These are phyloP conservation scores for Digitaria exilis DNA, from an alignment of 202 grass and related monocot species.

Conservation along the genomic window DNA sequence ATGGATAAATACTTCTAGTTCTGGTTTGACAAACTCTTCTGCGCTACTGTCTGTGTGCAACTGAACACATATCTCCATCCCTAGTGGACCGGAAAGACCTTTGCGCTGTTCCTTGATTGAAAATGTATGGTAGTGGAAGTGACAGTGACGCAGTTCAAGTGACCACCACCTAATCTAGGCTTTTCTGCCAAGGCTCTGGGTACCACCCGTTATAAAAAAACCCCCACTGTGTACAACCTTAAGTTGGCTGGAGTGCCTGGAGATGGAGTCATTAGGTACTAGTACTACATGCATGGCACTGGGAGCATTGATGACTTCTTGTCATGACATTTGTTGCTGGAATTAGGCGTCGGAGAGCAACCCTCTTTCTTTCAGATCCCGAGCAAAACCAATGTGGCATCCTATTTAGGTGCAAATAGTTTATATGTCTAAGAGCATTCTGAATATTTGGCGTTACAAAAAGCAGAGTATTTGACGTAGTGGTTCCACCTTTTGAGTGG, in stretches of 20 bases:
- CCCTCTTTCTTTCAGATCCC: too few species aligned
- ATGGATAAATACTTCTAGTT: background rate
- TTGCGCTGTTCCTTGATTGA: background rate
- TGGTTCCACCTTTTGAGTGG: slow-evolving; percentile 1
- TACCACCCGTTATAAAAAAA: background rate
- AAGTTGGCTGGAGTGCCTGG: background rate
- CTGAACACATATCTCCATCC: background rate
- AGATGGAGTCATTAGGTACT: slow-evolving; percentile 8
- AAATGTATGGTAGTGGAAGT: background rate
- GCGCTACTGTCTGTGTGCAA: background rate
- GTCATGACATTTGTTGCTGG: background rate
- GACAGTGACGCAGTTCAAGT: background rate
- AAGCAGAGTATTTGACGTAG: background rate
- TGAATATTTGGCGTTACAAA: slow-evolving; percentile 2
- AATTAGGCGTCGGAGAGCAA: too few species aligned
- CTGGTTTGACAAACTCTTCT: background rate
- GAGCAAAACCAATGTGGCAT: too few species aligned
- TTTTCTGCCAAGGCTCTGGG: background rate
- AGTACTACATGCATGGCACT: background rate
- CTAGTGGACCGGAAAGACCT: background rate
- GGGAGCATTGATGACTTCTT: background rate
- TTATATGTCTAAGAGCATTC: background rate
- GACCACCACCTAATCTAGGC: background rate
- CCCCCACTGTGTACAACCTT: background rate
- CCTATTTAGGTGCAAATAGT: too few species aligned